These are phyloP conservation scores for Breviolum minutum DNA, from an alignment of 73 alveolate genomes.

Conservation along the genomic window DNA sequence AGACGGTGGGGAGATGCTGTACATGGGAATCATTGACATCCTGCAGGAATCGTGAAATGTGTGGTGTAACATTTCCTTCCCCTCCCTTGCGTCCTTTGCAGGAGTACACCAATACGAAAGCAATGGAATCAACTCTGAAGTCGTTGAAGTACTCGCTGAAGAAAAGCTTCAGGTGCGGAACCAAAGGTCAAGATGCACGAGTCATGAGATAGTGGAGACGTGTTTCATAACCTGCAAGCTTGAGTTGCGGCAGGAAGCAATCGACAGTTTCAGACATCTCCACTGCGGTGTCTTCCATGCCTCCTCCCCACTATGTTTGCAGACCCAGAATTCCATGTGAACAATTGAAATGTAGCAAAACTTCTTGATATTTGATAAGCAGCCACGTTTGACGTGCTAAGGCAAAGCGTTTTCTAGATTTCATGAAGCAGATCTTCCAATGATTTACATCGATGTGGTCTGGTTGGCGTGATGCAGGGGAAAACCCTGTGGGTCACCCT, in stretches of 20 bases:
- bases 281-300: slow-evolving; percentile 55
- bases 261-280: slow-evolving; percentile 38
- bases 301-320: slow-evolving; percentile 3
- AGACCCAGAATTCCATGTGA: neutral
- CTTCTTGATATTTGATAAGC: neutral
- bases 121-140: slow-evolving; percentile 38
- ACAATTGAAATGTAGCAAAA: no score
- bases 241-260: neutral
- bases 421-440: slow-evolving; percentile 25
- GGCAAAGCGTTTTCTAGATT: slow-evolving; percentile 43
- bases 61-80: neutral
- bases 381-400: neutral
- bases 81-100: neutral
- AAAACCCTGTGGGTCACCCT: no score
- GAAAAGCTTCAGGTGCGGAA: slow-evolving; percentile 32
- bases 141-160: slow-evolving; percentile 38
- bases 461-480: no score
- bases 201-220: neutral
- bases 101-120: slow-evolving; percentile 47
- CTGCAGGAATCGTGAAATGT: slow-evolving; percentile 10
- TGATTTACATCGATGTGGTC: neutral
- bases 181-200: neutral
- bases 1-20: slow-evolving; percentile 24
- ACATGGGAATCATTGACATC: slow-evolving; percentile 76
- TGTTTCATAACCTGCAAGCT: no score